Evolutionary conservation across 1,284 basidiomycete genomes (phyloP), one percentile per base, ranked within the genome.

Genomic region (Phellopilus nigrolimitatus): DNA sequence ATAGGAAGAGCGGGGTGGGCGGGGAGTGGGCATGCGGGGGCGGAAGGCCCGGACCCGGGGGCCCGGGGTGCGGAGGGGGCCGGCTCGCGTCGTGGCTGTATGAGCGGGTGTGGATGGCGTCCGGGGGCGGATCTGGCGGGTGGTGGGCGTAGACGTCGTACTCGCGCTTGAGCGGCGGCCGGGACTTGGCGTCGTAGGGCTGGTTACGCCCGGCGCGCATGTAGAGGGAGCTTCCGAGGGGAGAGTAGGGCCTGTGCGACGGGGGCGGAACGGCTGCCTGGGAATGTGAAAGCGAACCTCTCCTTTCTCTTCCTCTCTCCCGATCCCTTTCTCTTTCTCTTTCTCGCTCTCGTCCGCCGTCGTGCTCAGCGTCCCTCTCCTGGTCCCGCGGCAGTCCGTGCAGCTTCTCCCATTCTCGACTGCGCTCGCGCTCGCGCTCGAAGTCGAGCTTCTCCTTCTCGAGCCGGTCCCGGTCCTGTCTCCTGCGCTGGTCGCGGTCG

Each of bases 391-490:
- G n/a, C n/a, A n/a, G n/a, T n/a, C n/a, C n/a, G n/a, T n/a, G n/a
- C n/a, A n/a, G n/a, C n/a, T n/a, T n/a, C 17, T 56, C 52, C 15
- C 64, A 40, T 43, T 61, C 54, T 59, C 61, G n/a, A 56, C 47
- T 40, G 55, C 58, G 9, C 17, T 56, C 55, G 17, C 63, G 38
- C 47, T 61, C 54, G 58, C 60, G 21, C 56, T 47, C 40, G 56
- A 58, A 12, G 13, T 58, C 28, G 42, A 9, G 31, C 31, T 68
- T 66, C 15, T 58, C 61, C 38, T 66, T 66, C 24, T 47, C 54
- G 7, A 55, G 57, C 0, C n/a, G n/a, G n/a, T n/a, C n/a, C n/a
- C n/a, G n/a, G n/a, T 65, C 66, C 31, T 62, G 62, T 10, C 66
- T 62, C 47, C 61, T 62, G 41, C 55, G 31, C 55, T 62, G 65